Evolutionary conservation across 208 protist species (phyloP).

Genomic region (Leishmania turanica): DNA sequence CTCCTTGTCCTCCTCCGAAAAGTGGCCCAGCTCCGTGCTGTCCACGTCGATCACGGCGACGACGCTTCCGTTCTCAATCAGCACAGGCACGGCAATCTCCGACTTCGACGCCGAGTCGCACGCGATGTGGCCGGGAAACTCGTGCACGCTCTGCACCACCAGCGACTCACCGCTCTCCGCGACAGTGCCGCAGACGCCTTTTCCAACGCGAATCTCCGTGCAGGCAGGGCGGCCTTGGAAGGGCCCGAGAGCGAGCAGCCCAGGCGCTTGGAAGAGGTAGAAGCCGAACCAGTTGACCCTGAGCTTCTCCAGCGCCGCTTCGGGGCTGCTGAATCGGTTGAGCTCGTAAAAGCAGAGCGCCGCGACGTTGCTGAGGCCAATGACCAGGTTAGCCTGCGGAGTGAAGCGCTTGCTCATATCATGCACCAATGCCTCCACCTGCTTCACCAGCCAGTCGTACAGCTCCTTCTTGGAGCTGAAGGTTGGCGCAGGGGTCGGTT

Average conservation of each 20-base stretch:
- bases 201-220: conserved; percentile 81
- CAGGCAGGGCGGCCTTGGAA: conserved; percentile 95
- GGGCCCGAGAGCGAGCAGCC: conserved; percentile 89
- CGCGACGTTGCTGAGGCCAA: conserved; percentile 76
- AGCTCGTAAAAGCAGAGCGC: conserved; percentile 86
- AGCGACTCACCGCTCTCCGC: conserved; percentile 49
- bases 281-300: conserved; percentile 94
- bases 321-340: conserved; percentile 52
- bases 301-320: conserved; percentile 51
- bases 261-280: conserved; percentile 81
- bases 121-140: conserved; percentile 95
- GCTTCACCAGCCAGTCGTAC: conserved; percentile 62
- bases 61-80: conserved; percentile 52
- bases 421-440: conserved; percentile 50
- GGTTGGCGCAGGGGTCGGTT: conserved; percentile 20
- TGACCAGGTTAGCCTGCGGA: conserved; percentile 61
- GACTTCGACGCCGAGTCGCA: conserved; percentile 89
- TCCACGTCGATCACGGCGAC: conserved; percentile 88
- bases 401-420: conserved; percentile 50
- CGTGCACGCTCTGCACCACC: conserved; percentile 87
- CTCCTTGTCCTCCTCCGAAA: conserved; percentile 65
- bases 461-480: conserved; percentile 61
- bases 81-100: conserved; percentile 92
- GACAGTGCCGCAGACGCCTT: conserved; percentile 91
- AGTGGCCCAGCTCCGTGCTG: conserved; percentile 58